Evolutionary conservation across 1,284 basidiomycete genomes (phyloP).

Genomic region (Paramarasmius palmivorus): DNA sequence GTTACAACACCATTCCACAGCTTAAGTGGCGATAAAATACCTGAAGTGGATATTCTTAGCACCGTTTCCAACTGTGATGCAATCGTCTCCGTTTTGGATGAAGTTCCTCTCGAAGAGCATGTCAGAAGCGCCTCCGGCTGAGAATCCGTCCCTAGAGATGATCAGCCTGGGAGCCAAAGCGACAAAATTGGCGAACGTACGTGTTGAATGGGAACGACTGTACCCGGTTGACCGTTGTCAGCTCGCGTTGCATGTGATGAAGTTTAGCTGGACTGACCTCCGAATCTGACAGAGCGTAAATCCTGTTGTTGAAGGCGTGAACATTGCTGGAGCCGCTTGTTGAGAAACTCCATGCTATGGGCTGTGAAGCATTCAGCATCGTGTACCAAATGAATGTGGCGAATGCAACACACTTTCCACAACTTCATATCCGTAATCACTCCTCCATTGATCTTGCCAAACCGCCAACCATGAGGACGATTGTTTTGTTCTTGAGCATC

Average conservation of each 20-base stretch:
- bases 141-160: too few species aligned
- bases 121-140: slow-evolving; percentile 55
- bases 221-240: not conserved
- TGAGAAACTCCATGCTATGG: slow-evolving; percentile 59
- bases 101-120: slow-evolving; percentile 59
- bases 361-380: too few species aligned
- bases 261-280: slow-evolving; percentile 20
- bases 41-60: slow-evolving; percentile 58
- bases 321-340: slow-evolving; percentile 50
- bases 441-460: slow-evolving; percentile 52
- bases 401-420: slow-evolving; percentile 50
- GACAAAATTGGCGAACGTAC: slow-evolving; percentile 29
- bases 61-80: slow-evolving; percentile 56
- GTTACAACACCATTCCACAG: not conserved
- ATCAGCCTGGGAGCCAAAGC: too few species aligned
- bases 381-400: too few species aligned
- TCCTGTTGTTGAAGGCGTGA: slow-evolving; percentile 54
- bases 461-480: slow-evolving; percentile 54
- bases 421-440: slow-evolving; percentile 60
- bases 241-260: not conserved
- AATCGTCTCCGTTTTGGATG: slow-evolving; percentile 63
- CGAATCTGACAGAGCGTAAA: slow-evolving; percentile 49
- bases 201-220: slow-evolving; percentile 67
- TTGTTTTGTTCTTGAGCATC: slow-evolving; percentile 53
- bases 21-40: slow-evolving; percentile 23